A percentile compares a stretch with the other conserved stretches of the same genome.
Evolutionary conservation across 75 land plant species (phyloP).

Genomic region (Cunninghamia lanceolata): DNA sequence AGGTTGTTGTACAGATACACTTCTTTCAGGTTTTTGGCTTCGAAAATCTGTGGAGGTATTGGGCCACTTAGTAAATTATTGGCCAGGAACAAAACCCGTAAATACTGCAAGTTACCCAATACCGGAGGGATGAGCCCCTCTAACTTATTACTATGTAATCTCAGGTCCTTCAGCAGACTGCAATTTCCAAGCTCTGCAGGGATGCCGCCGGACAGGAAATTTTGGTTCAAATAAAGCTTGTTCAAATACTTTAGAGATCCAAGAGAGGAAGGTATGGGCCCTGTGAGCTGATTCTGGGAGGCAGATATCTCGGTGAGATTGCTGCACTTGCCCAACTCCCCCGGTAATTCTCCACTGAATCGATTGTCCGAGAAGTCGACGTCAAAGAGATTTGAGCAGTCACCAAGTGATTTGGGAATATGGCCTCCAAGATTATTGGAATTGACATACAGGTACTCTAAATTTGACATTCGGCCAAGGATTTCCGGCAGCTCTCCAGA

Average conservation of each 20-base stretch:
- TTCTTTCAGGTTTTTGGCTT: no score
- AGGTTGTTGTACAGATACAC: no score
- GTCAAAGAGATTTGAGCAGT: slow-evolving; percentile 19
- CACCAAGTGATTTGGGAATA: slow-evolving; percentile 20
- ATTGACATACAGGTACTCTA: slow-evolving; percentile 31
- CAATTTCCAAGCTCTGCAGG: no score
- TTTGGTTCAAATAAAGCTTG: slow-evolving; percentile 39
- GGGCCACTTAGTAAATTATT: slow-evolving; percentile 36
- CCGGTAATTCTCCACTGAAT: slow-evolving; percentile 52
- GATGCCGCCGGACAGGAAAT: slow-evolving; percentile 52
- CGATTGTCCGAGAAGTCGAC: slow-evolving; percentile 36
- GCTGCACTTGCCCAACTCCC: slow-evolving; percentile 45
- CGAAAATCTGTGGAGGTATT: slow-evolving; percentile 46
- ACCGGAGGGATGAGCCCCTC: no score
- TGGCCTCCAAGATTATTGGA: slow-evolving; percentile 30
- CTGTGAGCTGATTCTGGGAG: no score
- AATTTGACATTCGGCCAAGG: slow-evolving; percentile 25
- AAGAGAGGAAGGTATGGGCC: slow-evolving; percentile 57
- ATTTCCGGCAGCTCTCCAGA: slow-evolving; percentile 37
- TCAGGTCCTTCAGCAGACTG: no score
- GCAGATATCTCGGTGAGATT: slow-evolving; percentile 34
- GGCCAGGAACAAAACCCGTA: no score
- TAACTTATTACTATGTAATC: no score
- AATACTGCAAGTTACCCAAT: no score
- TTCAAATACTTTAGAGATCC: slow-evolving; percentile 39